These are phyloP conservation scores for Fusarium equiseti DNA, from an alignment of 2,329 filamentous ascomycete genomes.

Conservation along the genomic window DNA sequence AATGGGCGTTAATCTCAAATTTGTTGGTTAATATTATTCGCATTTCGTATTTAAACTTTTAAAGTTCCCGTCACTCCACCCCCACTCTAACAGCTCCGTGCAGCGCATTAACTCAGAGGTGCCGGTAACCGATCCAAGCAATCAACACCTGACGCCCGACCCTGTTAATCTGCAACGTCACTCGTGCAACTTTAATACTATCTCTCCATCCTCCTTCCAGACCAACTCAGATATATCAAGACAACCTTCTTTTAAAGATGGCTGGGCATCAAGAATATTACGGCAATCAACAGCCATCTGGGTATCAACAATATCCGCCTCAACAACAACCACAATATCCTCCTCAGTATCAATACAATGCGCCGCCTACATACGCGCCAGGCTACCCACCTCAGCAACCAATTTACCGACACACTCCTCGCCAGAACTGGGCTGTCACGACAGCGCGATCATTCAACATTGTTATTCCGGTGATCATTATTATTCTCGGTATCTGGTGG, in stretches of 20 bases:
- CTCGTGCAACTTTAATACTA: not conserved
- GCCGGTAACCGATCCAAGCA: not conserved
- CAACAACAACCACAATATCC: constrained; percentile 13
- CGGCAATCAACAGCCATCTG: constrained; percentile 12
- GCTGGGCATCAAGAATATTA: constrained; percentile 30
- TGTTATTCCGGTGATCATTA: constrained; percentile 51
- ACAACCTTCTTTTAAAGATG: not conserved
- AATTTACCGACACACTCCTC: constrained; percentile 10
- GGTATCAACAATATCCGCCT: not conserved
- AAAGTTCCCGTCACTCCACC: not conserved
- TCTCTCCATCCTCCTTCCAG: not conserved
- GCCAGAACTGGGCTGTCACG: constrained; percentile 21
- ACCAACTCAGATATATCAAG: not conserved
- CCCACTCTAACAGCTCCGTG: not conserved
- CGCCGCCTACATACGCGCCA: constrained; percentile 21
- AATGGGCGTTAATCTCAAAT: not conserved
- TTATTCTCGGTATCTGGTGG: constrained; percentile 59
- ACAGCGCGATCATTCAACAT: constrained; percentile 39
- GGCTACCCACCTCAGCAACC: constrained; percentile 15
- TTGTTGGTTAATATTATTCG: constrained; percentile 10
- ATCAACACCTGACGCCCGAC: not conserved
- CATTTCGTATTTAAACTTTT: constrained; percentile 30
- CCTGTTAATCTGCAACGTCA: constrained; percentile 1
- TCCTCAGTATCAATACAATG: constrained; percentile 8
- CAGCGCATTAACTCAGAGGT: not conserved